Percentiles rank a stretch among this genome's conserved stretches.
These are phyloP conservation scores for Penicillium decumbens DNA, from an alignment of 2,329 filamentous ascomycete species.

Conservation along the genomic window DNA sequence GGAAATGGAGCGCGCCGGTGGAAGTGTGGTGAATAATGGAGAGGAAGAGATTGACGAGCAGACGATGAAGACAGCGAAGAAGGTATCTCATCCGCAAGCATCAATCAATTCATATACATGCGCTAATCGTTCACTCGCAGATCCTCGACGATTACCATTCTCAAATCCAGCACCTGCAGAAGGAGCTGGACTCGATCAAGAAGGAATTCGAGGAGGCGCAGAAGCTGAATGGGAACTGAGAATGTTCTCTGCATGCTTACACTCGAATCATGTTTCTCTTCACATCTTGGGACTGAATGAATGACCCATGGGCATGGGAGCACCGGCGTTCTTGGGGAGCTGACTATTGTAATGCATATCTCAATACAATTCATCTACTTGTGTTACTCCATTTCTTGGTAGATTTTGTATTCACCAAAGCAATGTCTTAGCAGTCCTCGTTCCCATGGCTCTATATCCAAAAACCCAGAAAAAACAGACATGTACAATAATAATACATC, in stretches of 20 bases:
- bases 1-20: constrained; percentile 56
- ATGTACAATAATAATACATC: constrained; percentile 38
- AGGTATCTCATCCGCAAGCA: constrained; percentile 43
- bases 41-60: constrained; percentile 52
- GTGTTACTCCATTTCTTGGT: neutral
- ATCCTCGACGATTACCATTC: constrained; percentile 49
- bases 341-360: constrained; percentile 22
- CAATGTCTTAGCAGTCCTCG: neutral
- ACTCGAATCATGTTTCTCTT: constrained; percentile 10
- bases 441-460: constrained; percentile 21
- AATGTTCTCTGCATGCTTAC: constrained; percentile 3
- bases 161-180: constrained; percentile 55
- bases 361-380: constrained; percentile 16
- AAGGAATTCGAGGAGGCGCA: constrained; percentile 58
- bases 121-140: constrained; percentile 24
- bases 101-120: neutral
- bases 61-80: constrained; percentile 56
- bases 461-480: constrained; percentile 16
- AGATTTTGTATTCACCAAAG: neutral
- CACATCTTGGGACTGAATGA: constrained; percentile 11
- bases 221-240: constrained; percentile 28
- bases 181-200: constrained; percentile 56
- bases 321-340: constrained; percentile 21
- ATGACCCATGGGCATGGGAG: constrained; percentile 21
- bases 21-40: constrained; percentile 35